phyloP scores from a whole-genome alignment of 768 basidiomycete species.

The Clitopilus hobsonii region DNA sequence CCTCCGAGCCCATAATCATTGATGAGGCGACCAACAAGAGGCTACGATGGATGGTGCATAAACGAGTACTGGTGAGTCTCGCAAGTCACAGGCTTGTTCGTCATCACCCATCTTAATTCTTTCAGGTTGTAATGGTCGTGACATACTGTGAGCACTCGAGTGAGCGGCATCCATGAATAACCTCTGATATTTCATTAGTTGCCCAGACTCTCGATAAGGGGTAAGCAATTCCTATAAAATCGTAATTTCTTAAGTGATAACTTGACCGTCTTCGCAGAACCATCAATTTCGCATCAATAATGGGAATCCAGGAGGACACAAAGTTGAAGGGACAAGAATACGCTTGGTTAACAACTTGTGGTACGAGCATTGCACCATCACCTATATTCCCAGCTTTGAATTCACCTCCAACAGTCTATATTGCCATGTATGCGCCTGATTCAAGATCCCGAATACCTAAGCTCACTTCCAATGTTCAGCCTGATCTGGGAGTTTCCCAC shows the following conservation, averaged over 20 bases:
- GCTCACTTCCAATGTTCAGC: conserved; percentile 11
- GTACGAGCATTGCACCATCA: conserved; percentile 17
- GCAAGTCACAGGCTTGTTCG: not conserved
- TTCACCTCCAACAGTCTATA: conserved; percentile 26
- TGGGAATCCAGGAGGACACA: conserved; percentile 40
- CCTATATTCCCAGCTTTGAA: not conserved
- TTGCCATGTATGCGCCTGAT: conserved; percentile 34
- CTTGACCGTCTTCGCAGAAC: conserved; percentile 20
- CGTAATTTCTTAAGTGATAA: not conserved
- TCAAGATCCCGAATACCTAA: not conserved
- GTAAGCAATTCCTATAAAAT: conserved; percentile 14
- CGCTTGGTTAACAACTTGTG: conserved; percentile 43
- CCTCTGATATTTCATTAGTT: conserved; percentile 17
- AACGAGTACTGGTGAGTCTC: conserved; percentile 33
- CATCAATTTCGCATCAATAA: conserved; percentile 42
- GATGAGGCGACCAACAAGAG: conserved; percentile 37
- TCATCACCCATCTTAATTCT: not conserved
- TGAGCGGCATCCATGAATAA: not conserved
- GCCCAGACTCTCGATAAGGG: conserved; percentile 45
- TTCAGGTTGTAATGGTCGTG: conserved; percentile 37
- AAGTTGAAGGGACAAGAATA: conserved; percentile 46
- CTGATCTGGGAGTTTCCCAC: conserved; percentile 43
- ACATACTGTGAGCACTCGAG: conserved; percentile 31
- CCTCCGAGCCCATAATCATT: conserved; percentile 25
- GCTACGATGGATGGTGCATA: conserved; percentile 42